phyloP scores from a whole-genome alignment of 805 yeast species.

The Blastobotrys attinorum region DNA sequence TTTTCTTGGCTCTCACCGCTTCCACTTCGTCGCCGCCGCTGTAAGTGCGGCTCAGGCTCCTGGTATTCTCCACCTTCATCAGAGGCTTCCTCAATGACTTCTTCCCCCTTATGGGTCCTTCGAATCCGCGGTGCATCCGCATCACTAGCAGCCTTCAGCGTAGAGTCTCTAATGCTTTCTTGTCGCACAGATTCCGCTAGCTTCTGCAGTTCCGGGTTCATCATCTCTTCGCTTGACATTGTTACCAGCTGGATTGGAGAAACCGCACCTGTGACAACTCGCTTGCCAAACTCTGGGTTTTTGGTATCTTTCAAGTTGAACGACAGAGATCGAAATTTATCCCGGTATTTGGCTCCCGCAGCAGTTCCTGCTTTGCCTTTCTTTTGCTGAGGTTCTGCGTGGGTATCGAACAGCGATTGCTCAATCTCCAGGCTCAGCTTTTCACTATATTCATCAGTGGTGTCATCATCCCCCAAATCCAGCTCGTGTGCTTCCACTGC shows the following conservation, averaged over 20 bases:
- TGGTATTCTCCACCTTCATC: conserved; percentile 10
- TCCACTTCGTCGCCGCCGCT: conserved; percentile 6
- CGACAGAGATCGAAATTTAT: conserved; percentile 57
- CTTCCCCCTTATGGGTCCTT: conserved; percentile 85
- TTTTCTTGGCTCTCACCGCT: not conserved
- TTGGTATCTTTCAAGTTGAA: conserved; percentile 52
- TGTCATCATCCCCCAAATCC: conserved; percentile 9
- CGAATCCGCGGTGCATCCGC: conserved; percentile 50
- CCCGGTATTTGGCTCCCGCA: conserved; percentile 46
- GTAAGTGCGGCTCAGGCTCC: conserved; percentile 5
- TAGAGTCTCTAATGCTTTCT: conserved; percentile 60
- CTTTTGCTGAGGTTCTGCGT: conserved; percentile 15
- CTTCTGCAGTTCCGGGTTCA: conserved; percentile 64
- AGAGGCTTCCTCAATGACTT: conserved; percentile 52
- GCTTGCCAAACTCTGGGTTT: conserved; percentile 47
- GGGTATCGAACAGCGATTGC: conserved; percentile 35
- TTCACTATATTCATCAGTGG: conserved; percentile 33
- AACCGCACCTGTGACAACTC: conserved; percentile 47
- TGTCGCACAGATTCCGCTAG: conserved; percentile 65
- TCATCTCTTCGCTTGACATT: conserved; percentile 65
- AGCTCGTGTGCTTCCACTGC: conserved; percentile 17
- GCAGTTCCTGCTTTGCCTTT: conserved; percentile 16
- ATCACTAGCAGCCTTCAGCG: conserved; percentile 50
- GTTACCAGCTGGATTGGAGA: conserved; percentile 51
- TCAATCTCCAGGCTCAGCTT: conserved; percentile 46